Conservation (phyloP, 495 filamentous ascomycete species). For the Podospora pseudopauciseta region DNA sequence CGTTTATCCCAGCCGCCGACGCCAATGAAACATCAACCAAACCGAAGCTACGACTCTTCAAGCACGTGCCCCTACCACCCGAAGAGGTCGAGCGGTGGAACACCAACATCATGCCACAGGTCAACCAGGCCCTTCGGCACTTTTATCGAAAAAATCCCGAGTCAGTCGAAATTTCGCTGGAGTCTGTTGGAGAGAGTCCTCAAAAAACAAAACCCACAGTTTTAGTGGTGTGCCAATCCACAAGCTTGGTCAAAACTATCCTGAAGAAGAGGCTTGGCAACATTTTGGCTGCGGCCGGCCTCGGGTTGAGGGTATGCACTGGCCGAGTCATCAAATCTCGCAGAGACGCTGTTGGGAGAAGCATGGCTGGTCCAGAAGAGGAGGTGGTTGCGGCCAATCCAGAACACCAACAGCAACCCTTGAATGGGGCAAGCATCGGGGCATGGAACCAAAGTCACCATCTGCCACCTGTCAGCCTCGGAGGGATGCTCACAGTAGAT, state of each 20-base stretch:
- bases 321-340: slow-evolving; percentile 66
- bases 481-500: slow-evolving; percentile 81
- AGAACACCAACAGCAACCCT: slow-evolving; percentile 67
- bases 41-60: slow-evolving; percentile 47
- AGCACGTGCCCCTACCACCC: slow-evolving; percentile 51
- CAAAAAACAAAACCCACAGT: slow-evolving; percentile 68
- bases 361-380: slow-evolving; percentile 36
- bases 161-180: slow-evolving; percentile 69
- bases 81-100: slow-evolving; percentile 70
- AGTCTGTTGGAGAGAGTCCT: slow-evolving; percentile 66
- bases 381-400: slow-evolving; percentile 51
- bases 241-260: slow-evolving; percentile 65
- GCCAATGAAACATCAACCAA: slow-evolving; percentile 16
- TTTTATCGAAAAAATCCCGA: slow-evolving; percentile 66
- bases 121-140: slow-evolving; percentile 55
- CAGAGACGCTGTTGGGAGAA: slow-evolving; percentile 41
- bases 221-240: slow-evolving; percentile 70
- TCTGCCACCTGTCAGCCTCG: slow-evolving; percentile 83
- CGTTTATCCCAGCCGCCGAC: background rate
- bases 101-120: slow-evolving; percentile 62
- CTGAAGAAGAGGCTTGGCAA: slow-evolving; percentile 63
- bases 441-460: slow-evolving; percentile 81
- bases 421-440: slow-evolving; percentile 88
- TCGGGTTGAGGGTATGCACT: slow-evolving; percentile 59
- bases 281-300: slow-evolving; percentile 53